These are phyloP conservation scores for Pleurotus tuoliensis DNA, from an alignment of 768 basidiomycete genomes.

Conservation along the genomic window DNA sequence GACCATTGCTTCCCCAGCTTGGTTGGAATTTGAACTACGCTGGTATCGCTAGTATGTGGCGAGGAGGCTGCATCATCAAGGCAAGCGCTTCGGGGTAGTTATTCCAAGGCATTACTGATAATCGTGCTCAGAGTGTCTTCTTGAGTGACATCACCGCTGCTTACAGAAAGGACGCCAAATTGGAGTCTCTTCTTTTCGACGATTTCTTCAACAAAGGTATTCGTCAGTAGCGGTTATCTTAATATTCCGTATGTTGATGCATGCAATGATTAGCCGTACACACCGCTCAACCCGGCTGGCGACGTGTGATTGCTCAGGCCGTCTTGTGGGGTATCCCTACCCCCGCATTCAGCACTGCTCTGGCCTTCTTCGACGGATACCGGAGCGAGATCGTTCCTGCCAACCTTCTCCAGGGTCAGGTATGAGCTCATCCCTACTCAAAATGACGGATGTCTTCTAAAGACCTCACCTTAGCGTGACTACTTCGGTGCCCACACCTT, in stretches of 20 bases:
- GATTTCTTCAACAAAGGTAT: conserved; percentile 95
- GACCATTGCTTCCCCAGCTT: conserved; percentile 35
- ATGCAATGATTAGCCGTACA: conserved; percentile 59
- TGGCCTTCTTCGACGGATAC: conserved; percentile 99
- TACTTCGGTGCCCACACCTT: conserved; percentile 99
- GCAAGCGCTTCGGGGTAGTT: conserved; percentile 17
- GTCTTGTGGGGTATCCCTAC: conserved; percentile 97
- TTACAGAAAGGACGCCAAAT: conserved; percentile 75
- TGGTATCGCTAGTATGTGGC: conserved; percentile 99
- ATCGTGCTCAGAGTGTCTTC: conserved; percentile 69
- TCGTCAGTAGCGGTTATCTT: neutral
- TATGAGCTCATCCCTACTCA: conserved; percentile 16
- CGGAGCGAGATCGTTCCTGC: conserved; percentile 92
- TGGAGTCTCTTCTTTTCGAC: conserved; percentile 93
- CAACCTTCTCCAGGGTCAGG: conserved; percentile 92
- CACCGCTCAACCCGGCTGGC: conserved; percentile 96
- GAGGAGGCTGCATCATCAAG: conserved; percentile 99
- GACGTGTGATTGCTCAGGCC: conserved; percentile 93
- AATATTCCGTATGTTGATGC: too few species aligned
- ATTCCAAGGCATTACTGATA: neutral
- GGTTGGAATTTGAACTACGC: conserved; percentile 95
- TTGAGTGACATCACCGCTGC: conserved; percentile 89
- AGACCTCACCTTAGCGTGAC: conserved; percentile 59
- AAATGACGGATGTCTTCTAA: neutral
- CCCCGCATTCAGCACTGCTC: conserved; percentile 93